These are phyloP conservation scores for Lecanicillium sp. DNA, from an alignment of 2,329 filamentous ascomycete genomes.

Conservation along the genomic window DNA sequence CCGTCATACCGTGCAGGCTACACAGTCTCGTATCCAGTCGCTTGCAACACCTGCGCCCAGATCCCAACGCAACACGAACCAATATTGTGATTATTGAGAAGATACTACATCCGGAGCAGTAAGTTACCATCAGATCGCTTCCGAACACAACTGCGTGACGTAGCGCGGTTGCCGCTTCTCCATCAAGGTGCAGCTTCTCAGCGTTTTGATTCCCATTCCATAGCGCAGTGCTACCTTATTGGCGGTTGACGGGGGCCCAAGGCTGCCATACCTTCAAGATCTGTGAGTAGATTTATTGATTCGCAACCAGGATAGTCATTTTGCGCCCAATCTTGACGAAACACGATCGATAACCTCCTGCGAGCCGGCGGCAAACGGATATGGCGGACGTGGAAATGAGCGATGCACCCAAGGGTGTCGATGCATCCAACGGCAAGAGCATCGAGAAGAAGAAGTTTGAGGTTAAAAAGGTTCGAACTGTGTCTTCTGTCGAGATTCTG, in stretches of 20 bases:
- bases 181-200: constrained; percentile 5
- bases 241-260: not conserved
- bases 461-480: constrained; percentile 79
- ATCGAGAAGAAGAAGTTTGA: constrained; percentile 91
- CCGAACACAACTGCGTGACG: not conserved
- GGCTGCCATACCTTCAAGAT: not conserved
- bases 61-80: not conserved
- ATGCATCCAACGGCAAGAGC: constrained; percentile 42
- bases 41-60: not conserved
- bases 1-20: not conserved
- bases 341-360: not conserved
- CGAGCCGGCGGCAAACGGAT: not conserved
- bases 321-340: not conserved
- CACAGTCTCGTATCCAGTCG: not conserved
- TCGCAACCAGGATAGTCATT: not conserved
- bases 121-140: too few relatives aligned
- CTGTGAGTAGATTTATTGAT: not conserved
- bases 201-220: not conserved
- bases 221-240: not conserved
- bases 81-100: too few relatives aligned
- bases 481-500: not conserved
- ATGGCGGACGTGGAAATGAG: constrained; percentile 99
- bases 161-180: not conserved
- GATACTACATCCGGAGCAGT: too few relatives aligned
- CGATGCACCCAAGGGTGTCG: constrained; percentile 60